A percentile compares a stretch with the other conserved stretches of the same genome.
Evolutionary conservation across 345 rosid genomes (phyloP).

Genomic region (Acer yangbiense): DNA sequence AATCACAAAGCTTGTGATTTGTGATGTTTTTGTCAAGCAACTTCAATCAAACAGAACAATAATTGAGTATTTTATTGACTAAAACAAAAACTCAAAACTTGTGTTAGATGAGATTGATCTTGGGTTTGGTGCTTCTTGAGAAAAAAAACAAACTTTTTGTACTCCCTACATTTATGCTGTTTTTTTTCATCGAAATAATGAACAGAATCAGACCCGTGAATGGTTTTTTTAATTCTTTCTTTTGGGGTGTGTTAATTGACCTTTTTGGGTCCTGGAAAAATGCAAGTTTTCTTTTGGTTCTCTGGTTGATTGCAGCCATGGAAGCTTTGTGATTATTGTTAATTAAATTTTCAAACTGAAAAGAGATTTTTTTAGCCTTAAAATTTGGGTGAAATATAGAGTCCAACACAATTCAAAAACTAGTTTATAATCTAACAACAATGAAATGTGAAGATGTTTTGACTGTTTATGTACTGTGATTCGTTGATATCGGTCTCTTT

Average conservation of each 20-base stretch:
- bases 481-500: neutral
- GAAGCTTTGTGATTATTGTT: no score
- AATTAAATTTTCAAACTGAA: no score
- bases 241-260: neutral
- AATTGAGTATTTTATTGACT: neutral
- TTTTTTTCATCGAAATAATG: slow-evolving; percentile 29
- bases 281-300: neutral
- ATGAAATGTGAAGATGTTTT: no score
- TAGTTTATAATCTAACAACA: neutral
- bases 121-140: neutral
- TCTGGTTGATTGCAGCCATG: neutral
- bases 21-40: neutral
- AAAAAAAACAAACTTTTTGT: slow-evolving; percentile 14
- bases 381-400: neutral
- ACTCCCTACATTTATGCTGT: slow-evolving; percentile 3
- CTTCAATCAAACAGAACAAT: slow-evolving; percentile 20
- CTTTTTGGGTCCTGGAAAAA: slow-evolving; percentile 6
- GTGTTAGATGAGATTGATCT: slow-evolving; percentile 12
- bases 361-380: no score
- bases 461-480: neutral
- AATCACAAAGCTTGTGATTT: neutral
- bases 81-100: neutral
- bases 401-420: neutral
- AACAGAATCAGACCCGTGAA: slow-evolving; percentile 51
- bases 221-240: neutral